Conservation (phyloP, 371 early-diverging fungal genomes). For the Coemansia sp. region DNA sequence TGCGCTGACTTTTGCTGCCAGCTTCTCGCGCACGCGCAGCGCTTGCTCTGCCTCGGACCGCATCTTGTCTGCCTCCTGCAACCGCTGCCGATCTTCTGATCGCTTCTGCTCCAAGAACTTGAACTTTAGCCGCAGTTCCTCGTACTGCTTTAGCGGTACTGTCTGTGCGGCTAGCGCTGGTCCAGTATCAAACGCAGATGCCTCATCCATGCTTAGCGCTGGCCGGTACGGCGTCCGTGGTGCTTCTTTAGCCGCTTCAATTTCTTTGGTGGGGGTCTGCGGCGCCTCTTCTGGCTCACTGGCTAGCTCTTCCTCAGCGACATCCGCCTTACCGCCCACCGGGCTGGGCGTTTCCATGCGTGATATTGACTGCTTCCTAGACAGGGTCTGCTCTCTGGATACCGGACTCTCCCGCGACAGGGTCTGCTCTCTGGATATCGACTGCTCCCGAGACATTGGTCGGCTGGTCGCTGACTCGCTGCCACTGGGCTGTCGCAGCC, state of each 20-base stretch:
- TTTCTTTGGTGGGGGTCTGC: neutral
- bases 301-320: neutral
- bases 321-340: neutral
- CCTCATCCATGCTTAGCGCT: conserved; percentile 46
- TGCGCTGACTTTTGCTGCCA: conserved; percentile 69
- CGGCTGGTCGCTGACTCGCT: conserved; percentile 15
- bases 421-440: neutral
- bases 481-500: conserved; percentile 15
- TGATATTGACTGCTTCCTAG: neutral
- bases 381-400: conserved; percentile 16
- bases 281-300: neutral
- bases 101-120: conserved; percentile 79
- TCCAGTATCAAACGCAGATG: conserved; percentile 26
- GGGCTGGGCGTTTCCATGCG: conserved; percentile 8
- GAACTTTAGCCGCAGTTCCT: conserved; percentile 81
- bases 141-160: conserved; percentile 69
- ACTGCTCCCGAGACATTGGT: conserved; percentile 20
- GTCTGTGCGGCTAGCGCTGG: conserved; percentile 39
- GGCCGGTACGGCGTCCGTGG: conserved; percentile 38
- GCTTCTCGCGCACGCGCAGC: conserved; percentile 63
- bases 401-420: neutral
- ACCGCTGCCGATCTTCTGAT: conserved; percentile 74
- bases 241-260: conserved; percentile 6
- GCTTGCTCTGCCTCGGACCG: conserved; percentile 76
- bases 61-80: conserved; percentile 71